Base-by-base conservation (phyloP, 1,139 yeast genomes). In the Saccharomycopsis hybrid region DNA sequence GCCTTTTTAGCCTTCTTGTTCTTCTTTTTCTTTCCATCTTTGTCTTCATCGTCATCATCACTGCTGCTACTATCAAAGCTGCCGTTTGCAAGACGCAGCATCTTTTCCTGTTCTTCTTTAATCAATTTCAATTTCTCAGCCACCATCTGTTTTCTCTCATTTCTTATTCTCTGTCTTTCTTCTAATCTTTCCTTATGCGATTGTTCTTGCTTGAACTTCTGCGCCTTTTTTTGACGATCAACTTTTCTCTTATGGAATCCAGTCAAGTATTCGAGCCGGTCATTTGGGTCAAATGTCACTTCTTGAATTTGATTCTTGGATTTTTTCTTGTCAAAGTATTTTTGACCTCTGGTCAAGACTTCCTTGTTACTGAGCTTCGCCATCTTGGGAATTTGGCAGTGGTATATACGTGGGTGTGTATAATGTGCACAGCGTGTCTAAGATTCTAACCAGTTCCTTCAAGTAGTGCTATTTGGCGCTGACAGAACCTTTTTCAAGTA, bases 231-330 rank as follows among this genome's bases (percentile, higher is more conserved):
- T 67, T 85, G 86, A 64, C 97, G 76, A 61, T 85, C 85, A 25
- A 90, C 63, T 65, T 92, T 92, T 62, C 98, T 77, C 68, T 92
- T 92, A 65, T 92, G 98, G 64, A 92, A 92, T 35, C 98, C 98
- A 1, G 97, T 92, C 58, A 92, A 71, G 65, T 82, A 92, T 54
- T 90, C 96, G 38, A 72, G 65, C 64, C 96, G 71, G 29, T 82
- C 76, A 38, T 77, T 85, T 57, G 80, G 78, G 66, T 90, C 92
- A 63, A 87, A 90, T 1, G 77, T 78, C 36, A 90, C 94, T 62
- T 87, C 96, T 36, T 78, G 89, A 2, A 82, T 89, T 60, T 77
- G 78, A 59, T 77, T 80, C 53, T 64, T 65, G n/a, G 66, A 66
- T 53, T 69, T 78, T 69, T 69, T 85, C 68, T 66, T 78, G 73